Evolutionary conservation across 306 rosid genomes (phyloP).

Genomic region (Fagus crenata): DNA sequence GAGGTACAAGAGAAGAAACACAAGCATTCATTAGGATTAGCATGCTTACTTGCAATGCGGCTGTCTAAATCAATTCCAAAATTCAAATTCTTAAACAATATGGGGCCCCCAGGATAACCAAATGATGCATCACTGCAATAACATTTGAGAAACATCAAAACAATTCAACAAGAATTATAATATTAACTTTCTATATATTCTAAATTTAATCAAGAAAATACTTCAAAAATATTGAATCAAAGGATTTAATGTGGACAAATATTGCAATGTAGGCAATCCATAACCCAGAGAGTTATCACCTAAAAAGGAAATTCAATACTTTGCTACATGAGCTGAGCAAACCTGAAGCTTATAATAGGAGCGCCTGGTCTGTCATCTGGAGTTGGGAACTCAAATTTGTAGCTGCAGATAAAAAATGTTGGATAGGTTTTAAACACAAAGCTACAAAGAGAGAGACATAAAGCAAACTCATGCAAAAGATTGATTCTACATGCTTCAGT

Average conservation of each 20-base stretch:
- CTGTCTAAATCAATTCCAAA: conserved; percentile 99
- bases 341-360: conserved; percentile 99
- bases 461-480: conserved; percentile 1
- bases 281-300: not conserved
- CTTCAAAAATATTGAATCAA: not conserved
- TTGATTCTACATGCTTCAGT: conserved; percentile 16
- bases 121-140: conserved; percentile 93
- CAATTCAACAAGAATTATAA: not conserved
- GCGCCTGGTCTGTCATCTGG: conserved; percentile 99
- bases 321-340: conserved; percentile 7
- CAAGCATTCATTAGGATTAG: conserved; percentile 16
- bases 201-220: not conserved
- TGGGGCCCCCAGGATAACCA: conserved; percentile 95
- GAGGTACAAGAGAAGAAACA: conserved; percentile 4
- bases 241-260: not conserved
- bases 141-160: conserved; percentile 28
- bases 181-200: not conserved
- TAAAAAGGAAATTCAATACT: not conserved
- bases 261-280: not conserved
- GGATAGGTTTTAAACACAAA: conserved; percentile 26
- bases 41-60: conserved; percentile 91
- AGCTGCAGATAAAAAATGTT: conserved; percentile 56
- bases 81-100: conserved; percentile 85
- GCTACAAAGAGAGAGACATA: conserved; percentile 19
- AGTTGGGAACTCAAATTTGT: conserved; percentile 98